Conservation (phyloP, 164 flowering plant species). For the Amborella trichopoda region DNA sequence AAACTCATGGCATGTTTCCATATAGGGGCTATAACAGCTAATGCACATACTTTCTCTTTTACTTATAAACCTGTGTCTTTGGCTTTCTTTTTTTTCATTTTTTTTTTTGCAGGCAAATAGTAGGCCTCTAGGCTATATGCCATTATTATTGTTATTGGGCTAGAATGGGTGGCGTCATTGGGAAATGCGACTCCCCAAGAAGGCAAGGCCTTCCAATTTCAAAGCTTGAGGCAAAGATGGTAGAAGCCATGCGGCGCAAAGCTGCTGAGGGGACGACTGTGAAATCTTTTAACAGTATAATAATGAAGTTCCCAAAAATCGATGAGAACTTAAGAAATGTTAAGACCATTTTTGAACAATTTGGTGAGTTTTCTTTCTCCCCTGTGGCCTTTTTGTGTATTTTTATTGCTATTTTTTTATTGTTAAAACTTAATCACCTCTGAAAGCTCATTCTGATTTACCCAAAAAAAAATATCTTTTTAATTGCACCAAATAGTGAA, state of each 20-base stretch:
- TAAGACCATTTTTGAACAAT: conserved; percentile 60
- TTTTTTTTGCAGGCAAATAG: conserved; percentile 4
- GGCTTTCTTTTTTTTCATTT: neutral
- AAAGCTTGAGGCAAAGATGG: conserved; percentile 82
- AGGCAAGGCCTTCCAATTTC: conserved; percentile 40
- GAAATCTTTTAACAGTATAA: conserved; percentile 72
- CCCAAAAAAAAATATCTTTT: no score
- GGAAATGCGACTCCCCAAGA: conserved; percentile 20
- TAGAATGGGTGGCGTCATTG: conserved; percentile 60
- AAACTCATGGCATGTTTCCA: no score
- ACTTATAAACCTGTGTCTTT: conserved; percentile 14
- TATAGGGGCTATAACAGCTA: no score
- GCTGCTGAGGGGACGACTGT: conserved; percentile 47
- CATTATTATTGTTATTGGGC: no score
- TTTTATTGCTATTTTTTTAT: no score
- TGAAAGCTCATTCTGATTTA: no score
- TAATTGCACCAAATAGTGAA: no score
- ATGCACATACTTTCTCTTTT: no score
- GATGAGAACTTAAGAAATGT: conserved; percentile 73
- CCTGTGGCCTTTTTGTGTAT: no score
- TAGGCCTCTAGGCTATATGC: neutral
- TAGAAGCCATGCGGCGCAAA: conserved; percentile 64
- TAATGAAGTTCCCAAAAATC: conserved; percentile 85
- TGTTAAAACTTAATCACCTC: no score
- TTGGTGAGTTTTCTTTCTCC: conserved; percentile 37